These are phyloP conservation scores for Diutina mesorugosa DNA, from an alignment of 1,139 yeast genomes.

Conservation along the genomic window DNA sequence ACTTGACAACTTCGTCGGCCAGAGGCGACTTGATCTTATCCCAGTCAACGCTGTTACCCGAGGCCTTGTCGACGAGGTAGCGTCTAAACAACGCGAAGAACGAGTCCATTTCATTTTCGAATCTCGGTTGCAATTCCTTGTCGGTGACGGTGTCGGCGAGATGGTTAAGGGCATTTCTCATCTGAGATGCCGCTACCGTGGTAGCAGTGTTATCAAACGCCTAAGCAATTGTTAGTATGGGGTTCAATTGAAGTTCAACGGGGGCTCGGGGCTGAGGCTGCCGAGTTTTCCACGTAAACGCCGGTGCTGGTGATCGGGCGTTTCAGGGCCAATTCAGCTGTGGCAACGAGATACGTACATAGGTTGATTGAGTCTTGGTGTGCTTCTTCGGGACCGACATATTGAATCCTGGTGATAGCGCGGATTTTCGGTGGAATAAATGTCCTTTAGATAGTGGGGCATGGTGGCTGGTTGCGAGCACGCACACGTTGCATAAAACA, in stretches of 20 bases:
- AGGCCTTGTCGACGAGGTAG: slow-evolving; percentile 79
- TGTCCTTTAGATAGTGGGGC: not conserved
- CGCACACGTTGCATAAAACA: not conserved
- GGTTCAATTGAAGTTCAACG: not conserved
- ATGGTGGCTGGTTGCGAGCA: not conserved
- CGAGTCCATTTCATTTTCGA: slow-evolving; percentile 90
- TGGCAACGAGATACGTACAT: slow-evolving; percentile 24
- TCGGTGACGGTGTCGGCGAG: slow-evolving; percentile 71
- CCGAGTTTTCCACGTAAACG: not conserved
- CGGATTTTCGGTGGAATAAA: not conserved
- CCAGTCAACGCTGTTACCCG: slow-evolving; percentile 82
- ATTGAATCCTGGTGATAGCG: not conserved
- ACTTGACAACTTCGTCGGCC: slow-evolving; percentile 80
- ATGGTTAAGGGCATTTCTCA: slow-evolving; percentile 90
- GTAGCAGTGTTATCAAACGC: slow-evolving; percentile 95
- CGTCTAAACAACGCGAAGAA: slow-evolving; percentile 91
- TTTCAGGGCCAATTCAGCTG: not conserved
- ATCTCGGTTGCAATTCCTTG: slow-evolving; percentile 41
- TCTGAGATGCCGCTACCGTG: slow-evolving; percentile 92
- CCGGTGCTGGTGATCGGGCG: not conserved
- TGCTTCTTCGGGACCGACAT: slow-evolving; percentile 36
- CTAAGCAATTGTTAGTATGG: slow-evolving; percentile 22
- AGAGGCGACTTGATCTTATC: slow-evolving; percentile 87
- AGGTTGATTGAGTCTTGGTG: slow-evolving; percentile 60
- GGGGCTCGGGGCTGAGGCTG: not conserved